Evolutionary conservation across 2,329 filamentous ascomycete genomes (phyloP).

Genomic region (Cladophialophora immunda): DNA sequence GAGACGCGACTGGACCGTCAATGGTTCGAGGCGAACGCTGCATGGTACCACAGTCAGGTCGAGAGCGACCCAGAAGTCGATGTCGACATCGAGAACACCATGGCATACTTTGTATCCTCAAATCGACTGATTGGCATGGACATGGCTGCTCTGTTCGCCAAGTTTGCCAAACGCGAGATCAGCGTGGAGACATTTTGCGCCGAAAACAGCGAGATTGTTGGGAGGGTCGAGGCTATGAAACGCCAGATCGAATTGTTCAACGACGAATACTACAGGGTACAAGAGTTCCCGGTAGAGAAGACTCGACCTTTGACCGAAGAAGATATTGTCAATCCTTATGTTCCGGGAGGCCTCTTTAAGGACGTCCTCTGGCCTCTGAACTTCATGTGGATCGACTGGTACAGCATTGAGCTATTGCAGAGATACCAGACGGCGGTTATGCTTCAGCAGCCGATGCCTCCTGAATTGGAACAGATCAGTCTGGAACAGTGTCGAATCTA

Average conservation of each 20-base stretch:
- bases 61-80: conserved; percentile 60
- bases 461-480: conserved; percentile 69
- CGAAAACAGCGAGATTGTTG: conserved; percentile 66
- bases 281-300: conserved; percentile 64
- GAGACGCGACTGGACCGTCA: conserved; percentile 76
- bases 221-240: conserved; percentile 52
- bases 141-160: conserved; percentile 79
- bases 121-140: conserved; percentile 80
- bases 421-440: conserved; percentile 73
- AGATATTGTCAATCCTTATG: conserved; percentile 78
- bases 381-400: conserved; percentile 77
- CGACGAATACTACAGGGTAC: conserved; percentile 69
- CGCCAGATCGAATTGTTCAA: conserved; percentile 69
- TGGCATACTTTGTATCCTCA: conserved; percentile 72
- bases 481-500: conserved; percentile 79
- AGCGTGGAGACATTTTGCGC: conserved; percentile 69
- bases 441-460: conserved; percentile 58
- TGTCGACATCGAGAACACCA: conserved; percentile 69
- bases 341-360: conserved; percentile 73
- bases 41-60: conserved; percentile 69
- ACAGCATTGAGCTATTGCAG: conserved; percentile 82
- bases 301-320: conserved; percentile 61
- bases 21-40: conserved; percentile 76
- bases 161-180: conserved; percentile 67
- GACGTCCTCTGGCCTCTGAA: conserved; percentile 78